Evolutionary conservation across 176 grass and related monocot species (phyloP).

Genomic region (Phoenix roebelenii): DNA sequence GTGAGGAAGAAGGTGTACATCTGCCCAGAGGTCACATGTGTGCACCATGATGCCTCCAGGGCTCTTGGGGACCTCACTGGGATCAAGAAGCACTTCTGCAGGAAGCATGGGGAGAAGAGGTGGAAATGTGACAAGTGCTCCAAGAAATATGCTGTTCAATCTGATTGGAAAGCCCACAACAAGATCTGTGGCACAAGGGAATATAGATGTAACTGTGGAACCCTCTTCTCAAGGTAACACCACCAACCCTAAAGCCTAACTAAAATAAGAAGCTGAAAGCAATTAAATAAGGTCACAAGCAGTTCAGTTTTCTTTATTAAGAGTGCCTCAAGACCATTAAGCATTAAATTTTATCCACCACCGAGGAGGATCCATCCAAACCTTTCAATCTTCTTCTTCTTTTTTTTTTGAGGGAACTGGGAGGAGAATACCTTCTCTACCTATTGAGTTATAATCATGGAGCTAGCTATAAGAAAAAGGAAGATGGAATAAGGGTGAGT

Average conservation of each 20-base stretch:
- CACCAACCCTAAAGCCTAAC: neutral
- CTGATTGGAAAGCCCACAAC: constrained; percentile 20
- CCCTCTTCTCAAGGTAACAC: constrained; percentile 17
- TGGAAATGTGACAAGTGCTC: constrained; percentile 27
- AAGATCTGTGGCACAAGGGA: constrained; percentile 27
- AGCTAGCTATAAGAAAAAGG: too few species aligned
- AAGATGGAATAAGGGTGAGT: too few species aligned
- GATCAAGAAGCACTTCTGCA: constrained; percentile 22
- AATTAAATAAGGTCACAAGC: too few species aligned
- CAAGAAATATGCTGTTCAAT: constrained; percentile 22
- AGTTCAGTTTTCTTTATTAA: too few species aligned
- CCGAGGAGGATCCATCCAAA: too few species aligned
- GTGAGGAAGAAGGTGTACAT: constrained; percentile 23
- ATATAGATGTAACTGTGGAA: constrained; percentile 17
- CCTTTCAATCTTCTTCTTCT: too few species aligned
- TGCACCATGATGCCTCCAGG: constrained; percentile 17
- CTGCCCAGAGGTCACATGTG: constrained; percentile 16
- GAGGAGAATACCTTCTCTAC: too few species aligned
- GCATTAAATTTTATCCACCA: too few species aligned
- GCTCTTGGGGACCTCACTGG: constrained; percentile 23
- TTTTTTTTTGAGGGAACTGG: too few species aligned
- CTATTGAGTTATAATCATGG: too few species aligned
- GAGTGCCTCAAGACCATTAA: too few species aligned
- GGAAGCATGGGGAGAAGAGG: constrained; percentile 26
- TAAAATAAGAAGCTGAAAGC: too few species aligned